A percentile compares a stretch with the other conserved stretches of the same genome.
Evolutionary conservation across 2,329 filamentous ascomycete species (phyloP).

Genomic region (Aspergillus brasiliensis): DNA sequence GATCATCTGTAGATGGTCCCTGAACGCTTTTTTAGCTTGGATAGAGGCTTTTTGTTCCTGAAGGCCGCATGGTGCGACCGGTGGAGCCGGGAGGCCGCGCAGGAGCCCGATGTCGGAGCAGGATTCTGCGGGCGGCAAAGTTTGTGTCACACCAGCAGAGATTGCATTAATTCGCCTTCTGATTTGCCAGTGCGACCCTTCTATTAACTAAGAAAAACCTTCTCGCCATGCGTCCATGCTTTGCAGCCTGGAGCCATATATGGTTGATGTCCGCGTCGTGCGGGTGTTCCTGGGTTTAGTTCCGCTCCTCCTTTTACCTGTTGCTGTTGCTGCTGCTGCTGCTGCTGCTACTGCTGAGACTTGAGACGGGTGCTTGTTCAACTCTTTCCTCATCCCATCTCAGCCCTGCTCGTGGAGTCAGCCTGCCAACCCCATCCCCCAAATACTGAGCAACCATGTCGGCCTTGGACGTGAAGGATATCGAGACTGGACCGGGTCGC

Average conservation of each 20-base stretch:
- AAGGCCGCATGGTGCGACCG: not conserved
- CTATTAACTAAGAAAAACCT: slow-evolving; percentile 10
- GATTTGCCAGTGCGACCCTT: not conserved
- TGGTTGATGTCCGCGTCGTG: not conserved
- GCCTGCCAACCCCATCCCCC: not conserved
- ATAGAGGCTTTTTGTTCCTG: not conserved
- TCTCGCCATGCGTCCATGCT: slow-evolving; percentile 4
- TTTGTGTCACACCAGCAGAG: slow-evolving; percentile 8
- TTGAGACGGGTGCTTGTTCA: not conserved
- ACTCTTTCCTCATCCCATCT: not conserved
- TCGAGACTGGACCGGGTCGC: slow-evolving; percentile 9
- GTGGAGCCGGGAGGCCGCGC: not conserved
- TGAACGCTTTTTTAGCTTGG: not conserved
- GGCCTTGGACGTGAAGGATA: slow-evolving; percentile 15
- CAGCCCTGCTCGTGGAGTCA: slow-evolving; percentile 1
- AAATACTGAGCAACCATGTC: not conserved
- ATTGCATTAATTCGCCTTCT: not conserved
- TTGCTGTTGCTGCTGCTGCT: not conserved
- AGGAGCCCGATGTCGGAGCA: slow-evolving; percentile 2
- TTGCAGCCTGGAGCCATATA: not conserved
- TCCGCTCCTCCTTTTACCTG: not conserved
- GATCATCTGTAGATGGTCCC: not conserved
- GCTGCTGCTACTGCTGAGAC: not conserved
- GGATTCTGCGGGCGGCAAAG: slow-evolving; percentile 1
- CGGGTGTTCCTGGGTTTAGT: not conserved